Evolutionary conservation across 1,284 basidiomycete genomes (phyloP).

Genomic region (Calocybe gambosa): DNA sequence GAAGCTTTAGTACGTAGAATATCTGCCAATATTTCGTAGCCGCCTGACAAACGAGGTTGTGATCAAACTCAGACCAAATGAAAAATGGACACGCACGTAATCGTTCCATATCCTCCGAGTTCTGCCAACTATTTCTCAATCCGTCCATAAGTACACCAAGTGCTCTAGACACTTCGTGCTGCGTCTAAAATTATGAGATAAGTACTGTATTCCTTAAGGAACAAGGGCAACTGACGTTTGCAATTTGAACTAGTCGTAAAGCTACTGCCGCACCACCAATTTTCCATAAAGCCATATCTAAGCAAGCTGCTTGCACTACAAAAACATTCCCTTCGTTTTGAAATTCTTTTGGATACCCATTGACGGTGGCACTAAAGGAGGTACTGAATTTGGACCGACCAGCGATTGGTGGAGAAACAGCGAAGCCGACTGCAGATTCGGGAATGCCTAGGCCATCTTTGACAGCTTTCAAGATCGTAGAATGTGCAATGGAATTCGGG

Average conservation of each 20-base stretch:
- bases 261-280: constrained; percentile 79
- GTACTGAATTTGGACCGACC: constrained; percentile 18
- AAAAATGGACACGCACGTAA: constrained; percentile 48
- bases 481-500: constrained; percentile 23
- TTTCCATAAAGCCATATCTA: constrained; percentile 79
- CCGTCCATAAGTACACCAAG: constrained; percentile 73
- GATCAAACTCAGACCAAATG: neutral
- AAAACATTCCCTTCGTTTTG: constrained; percentile 54
- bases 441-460: constrained; percentile 38
- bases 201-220: neutral
- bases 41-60: constrained; percentile 44
- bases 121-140: constrained; percentile 82
- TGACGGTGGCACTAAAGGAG: constrained; percentile 13
- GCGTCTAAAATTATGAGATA: constrained; percentile 37
- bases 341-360: constrained; percentile 22
- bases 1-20: constrained; percentile 69
- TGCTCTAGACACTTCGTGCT: constrained; percentile 68
- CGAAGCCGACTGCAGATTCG: constrained; percentile 22
- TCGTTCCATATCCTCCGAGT: constrained; percentile 87
- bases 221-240: constrained; percentile 42
- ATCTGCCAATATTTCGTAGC: constrained; percentile 81
- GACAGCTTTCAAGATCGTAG: constrained; percentile 45
- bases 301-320: constrained; percentile 50
- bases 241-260: constrained; percentile 74
- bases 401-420: constrained; percentile 36